phyloP scores from a whole-genome alignment of 495 filamentous ascomycete species.

The Aspergillus steynii region DNA sequence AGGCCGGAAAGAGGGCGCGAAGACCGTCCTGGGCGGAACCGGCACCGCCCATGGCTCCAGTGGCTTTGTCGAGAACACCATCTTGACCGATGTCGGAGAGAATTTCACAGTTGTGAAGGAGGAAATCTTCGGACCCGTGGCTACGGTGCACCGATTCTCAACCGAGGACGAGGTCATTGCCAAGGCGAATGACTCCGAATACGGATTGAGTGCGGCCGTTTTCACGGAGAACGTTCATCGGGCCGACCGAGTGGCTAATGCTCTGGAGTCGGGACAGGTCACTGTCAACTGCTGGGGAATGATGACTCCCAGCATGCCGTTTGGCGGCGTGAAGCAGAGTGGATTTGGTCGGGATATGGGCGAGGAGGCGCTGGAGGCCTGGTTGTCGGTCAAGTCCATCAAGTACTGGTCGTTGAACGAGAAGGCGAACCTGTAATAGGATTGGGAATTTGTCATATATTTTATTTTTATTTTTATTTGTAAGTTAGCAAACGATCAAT shows the following conservation, averaged over 20 bases:
- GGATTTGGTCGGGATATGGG: constrained; percentile 54
- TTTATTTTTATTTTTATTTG: no score
- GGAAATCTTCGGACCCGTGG: constrained; percentile 55
- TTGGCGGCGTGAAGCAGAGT: constrained; percentile 56
- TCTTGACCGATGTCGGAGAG: constrained; percentile 43
- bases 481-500: no score
- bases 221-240: constrained; percentile 77
- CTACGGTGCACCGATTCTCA: constrained; percentile 51
- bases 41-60: constrained; percentile 25
- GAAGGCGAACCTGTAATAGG: neutral
- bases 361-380: constrained; percentile 30
- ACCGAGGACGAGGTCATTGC: constrained; percentile 80
- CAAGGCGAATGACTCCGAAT: constrained; percentile 81
- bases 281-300: constrained; percentile 31
- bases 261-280: constrained; percentile 69
- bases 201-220: constrained; percentile 78
- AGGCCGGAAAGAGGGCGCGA: constrained; percentile 77
- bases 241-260: constrained; percentile 74
- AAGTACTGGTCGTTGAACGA: constrained; percentile 3
- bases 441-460: neutral
- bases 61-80: constrained; percentile 51
- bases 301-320: constrained; percentile 36
- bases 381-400: constrained; percentile 26
- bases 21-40: constrained; percentile 69
- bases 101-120: constrained; percentile 44